A percentile compares a stretch with the other conserved stretches of the same genome.
Evolutionary conservation across 1,284 basidiomycete species (phyloP).

Genomic region (Mixia osmundae): DNA sequence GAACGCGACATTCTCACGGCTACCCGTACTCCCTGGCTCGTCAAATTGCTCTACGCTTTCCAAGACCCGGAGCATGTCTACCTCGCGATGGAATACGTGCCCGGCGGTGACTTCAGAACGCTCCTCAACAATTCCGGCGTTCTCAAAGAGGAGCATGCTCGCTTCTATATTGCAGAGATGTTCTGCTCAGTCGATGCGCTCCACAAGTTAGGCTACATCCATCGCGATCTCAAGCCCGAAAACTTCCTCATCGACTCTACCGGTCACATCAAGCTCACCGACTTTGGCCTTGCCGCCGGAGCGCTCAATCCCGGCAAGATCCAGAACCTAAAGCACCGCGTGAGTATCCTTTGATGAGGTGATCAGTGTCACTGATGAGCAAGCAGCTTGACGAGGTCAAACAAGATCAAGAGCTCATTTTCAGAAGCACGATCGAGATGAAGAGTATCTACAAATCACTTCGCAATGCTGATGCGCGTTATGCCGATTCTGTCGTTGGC

Average conservation of each 20-base stretch:
- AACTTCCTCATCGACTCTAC: constrained; percentile 91
- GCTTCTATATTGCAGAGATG: constrained; percentile 91
- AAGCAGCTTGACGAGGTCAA: constrained; percentile 79
- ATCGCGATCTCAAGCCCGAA: constrained; percentile 95
- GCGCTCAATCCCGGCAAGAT: constrained; percentile 87
- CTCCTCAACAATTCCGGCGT: constrained; percentile 88
- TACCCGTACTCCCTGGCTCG: constrained; percentile 87
- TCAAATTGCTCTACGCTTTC: constrained; percentile 75
- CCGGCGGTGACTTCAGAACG: constrained; percentile 85
- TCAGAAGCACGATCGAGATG: constrained; percentile 80
- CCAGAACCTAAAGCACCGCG: constrained; percentile 79
- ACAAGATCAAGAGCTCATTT: constrained; percentile 70
- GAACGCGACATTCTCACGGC: constrained; percentile 88
- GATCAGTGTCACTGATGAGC: not conserved
- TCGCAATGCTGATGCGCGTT: constrained; percentile 70
- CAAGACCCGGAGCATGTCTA: constrained; percentile 74
- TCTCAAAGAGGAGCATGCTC: constrained; percentile 79
- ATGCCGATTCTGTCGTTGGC: constrained; percentile 93
- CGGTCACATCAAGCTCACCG: constrained; percentile 94
- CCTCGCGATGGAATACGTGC: constrained; percentile 95
- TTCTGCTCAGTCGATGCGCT: constrained; percentile 72
- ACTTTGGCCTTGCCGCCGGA: constrained; percentile 93
- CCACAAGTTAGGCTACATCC: constrained; percentile 86
- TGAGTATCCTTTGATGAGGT: constrained; percentile 22
- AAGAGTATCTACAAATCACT: constrained; percentile 86